Evolutionary conservation across 1,284 basidiomycete species (phyloP), one percentile per base, ranked within the genome.

Genomic region (Boletellus dicymbophilus): DNA sequence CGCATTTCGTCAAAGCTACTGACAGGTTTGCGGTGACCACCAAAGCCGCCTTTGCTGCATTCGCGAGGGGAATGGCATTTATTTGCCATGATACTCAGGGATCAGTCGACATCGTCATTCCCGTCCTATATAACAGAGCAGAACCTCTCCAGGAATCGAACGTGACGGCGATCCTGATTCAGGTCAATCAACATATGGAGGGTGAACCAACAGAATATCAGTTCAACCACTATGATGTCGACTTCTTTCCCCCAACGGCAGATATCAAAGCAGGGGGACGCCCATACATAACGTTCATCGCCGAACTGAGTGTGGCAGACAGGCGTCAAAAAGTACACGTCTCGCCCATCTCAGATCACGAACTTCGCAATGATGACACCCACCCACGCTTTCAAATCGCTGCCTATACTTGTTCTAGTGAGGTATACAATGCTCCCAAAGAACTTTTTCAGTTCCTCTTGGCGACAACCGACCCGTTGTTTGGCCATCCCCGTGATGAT

Each of bases 1-100:
- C 44, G 0, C 47, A 52, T 22, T 49, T 49, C 10, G 36, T 36
- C 1, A 49, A 46, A 34, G 47, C 43, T 9, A 36, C 23, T 3
- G 47, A 53, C 15, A 7, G 34, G n/a, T 13, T 11, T 6, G 25
- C 5, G 11, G 6, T 34, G 7, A 46, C 38, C 1, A 46, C 44
- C 2, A 30, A 31, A 6, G 46, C 43, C 18, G 23, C 44, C 9
- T 41, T 25, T 21, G 36, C 28, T 9, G 39, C 27, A 28, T 48
- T 48, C 26, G 18, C 22, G 2, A 36, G 39, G 26, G 46, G 46
- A 3, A 22, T 37, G 8, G 46, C 39, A 10, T 26, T 42, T 28
- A 20, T 48, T 21, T 27, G 46, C 21, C 40, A 37, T 22, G n/a
- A 42, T 8, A n/a, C 23, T 3, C 46, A 42, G 26, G 33, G 21